Evolutionary conservation across 208 protist species (phyloP).

Genomic region (Zelonia costaricensis): DNA sequence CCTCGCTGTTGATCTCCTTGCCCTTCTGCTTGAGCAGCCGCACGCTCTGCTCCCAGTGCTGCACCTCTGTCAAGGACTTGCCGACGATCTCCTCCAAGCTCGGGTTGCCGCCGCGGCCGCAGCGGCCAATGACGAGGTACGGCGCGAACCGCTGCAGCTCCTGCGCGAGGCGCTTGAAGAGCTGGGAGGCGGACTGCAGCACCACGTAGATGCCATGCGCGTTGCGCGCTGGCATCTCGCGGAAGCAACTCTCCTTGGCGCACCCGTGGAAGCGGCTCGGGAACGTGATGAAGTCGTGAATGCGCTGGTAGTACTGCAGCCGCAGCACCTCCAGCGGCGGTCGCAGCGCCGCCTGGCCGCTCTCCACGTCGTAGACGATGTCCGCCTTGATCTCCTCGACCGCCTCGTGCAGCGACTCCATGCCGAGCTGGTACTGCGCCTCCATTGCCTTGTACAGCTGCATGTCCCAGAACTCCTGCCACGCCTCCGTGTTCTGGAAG

Average conservation of each 20-base stretch:
- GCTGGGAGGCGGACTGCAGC: slow-evolving; percentile 89
- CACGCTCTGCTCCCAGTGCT: slow-evolving; percentile 96
- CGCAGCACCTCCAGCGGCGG: slow-evolving; percentile 93
- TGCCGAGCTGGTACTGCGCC: slow-evolving; percentile 93
- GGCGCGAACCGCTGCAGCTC: slow-evolving; percentile 89
- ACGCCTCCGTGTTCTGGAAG: slow-evolving; percentile 92
- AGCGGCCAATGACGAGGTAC: slow-evolving; percentile 91
- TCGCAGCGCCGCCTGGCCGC: slow-evolving; percentile 73
- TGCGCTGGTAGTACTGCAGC: slow-evolving; percentile 93
- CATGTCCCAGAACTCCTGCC: slow-evolving; percentile 97
- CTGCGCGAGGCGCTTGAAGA: slow-evolving; percentile 90
- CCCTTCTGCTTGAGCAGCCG: slow-evolving; percentile 95
- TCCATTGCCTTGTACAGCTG: slow-evolving; percentile 98
- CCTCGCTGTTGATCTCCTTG: slow-evolving; percentile 94
- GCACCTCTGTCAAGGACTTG: slow-evolving; percentile 87
- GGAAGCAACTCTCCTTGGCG: slow-evolving; percentile 60
- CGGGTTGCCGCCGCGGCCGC: slow-evolving; percentile 68
- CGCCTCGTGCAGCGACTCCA: slow-evolving; percentile 93
- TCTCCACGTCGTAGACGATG: slow-evolving; percentile 88
- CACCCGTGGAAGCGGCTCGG: slow-evolving; percentile 93
- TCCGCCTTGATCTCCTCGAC: slow-evolving; percentile 93
- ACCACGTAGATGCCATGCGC: slow-evolving; percentile 88
- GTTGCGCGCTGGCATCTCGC: slow-evolving; percentile 90
- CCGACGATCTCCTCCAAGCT: slow-evolving; percentile 90
- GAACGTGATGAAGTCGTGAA: slow-evolving; percentile 96